These are phyloP conservation scores for Rhazya stricta DNA, from an alignment of 257 asterid species.

Conservation along the genomic window DNA sequence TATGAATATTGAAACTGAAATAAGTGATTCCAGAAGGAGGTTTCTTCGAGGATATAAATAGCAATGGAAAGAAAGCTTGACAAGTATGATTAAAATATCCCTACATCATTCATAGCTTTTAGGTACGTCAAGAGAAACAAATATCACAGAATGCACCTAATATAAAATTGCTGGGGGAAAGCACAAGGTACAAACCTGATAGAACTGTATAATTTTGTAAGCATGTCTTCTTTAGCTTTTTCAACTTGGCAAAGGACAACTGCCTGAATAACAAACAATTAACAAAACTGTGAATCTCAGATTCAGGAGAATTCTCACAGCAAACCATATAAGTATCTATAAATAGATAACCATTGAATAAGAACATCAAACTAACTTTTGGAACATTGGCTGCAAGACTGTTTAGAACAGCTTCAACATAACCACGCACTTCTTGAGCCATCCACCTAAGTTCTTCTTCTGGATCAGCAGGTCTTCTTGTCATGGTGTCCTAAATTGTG, in stretches of 20 bases:
- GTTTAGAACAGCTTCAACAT: conserved; percentile 93
- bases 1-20: neutral
- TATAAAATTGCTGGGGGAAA: conserved; percentile 1
- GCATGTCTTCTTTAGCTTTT: conserved; percentile 97
- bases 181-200: conserved; percentile 51
- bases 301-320: conserved; percentile 9
- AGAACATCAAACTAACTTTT: conserved; percentile 43
- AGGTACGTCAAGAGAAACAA: neutral
- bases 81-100: neutral
- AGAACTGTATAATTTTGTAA: conserved; percentile 83
- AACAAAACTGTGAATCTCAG: conserved; percentile 18
- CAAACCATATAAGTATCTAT: neutral
- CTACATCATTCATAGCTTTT: neutral
- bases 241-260: conserved; percentile 95
- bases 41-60: neutral
- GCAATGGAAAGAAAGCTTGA: neutral
- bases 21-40: neutral
- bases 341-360: neutral
- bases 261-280: conserved; percentile 50
- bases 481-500: conserved; percentile 63
- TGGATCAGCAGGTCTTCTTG: conserved; percentile 85
- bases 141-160: neutral
- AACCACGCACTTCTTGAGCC: conserved; percentile 97
- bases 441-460: conserved; percentile 98
- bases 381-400: conserved; percentile 97